Evolutionary conservation across 1,284 basidiomycete genomes (phyloP), one percentile per base, ranked within the genome.

Genomic region (Albatrellus sp.): DNA sequence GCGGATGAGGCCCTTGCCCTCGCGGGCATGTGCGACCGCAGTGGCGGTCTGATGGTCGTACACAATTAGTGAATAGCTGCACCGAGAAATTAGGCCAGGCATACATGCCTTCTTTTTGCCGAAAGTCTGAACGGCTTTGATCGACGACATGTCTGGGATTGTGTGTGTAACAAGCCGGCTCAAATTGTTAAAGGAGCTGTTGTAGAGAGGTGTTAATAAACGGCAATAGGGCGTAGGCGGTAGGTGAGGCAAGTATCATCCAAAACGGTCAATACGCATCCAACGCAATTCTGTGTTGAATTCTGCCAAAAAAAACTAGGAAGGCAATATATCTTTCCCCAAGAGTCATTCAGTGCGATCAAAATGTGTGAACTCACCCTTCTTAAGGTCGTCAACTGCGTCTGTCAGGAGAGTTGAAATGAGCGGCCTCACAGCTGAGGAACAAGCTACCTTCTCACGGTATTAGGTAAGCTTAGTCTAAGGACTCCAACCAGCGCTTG

Each of bases 1-100:
- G 62, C 93, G 90, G 68, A 99, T 87, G 61, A 97, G 80, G 50
- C 96, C 96, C 68, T 91, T 91, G 58, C 96, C 96, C 70, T 96
- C 91, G 69, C 85, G 89, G 57, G 90, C 90, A 68, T 93, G 85
- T 51, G 92, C 92, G 63, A 96, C 92, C 51, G 92, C 92, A 52
- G 91, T 96, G 54, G 92, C 91, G 62, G 92, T 96, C 92, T 92
- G 59, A 35, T 37, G 16, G 34, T 9, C 34, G 24, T 24, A 24
- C 24, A 7, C 24, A 24, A 24, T 24, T 7, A 24, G 24, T 24
- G 24, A 24, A 24, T 24, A 7, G 24, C 24, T 24, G 24, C 24
- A 7, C 24, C 24, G 13, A 35, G 20, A 11, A 12, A 7, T 11
- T 5, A 19, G 12, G 4, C n/a, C 6, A 43, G 41, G 12, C 2